Base-by-base conservation (phyloP, 805 yeast genomes). In the Ogataea methylovora region DNA sequence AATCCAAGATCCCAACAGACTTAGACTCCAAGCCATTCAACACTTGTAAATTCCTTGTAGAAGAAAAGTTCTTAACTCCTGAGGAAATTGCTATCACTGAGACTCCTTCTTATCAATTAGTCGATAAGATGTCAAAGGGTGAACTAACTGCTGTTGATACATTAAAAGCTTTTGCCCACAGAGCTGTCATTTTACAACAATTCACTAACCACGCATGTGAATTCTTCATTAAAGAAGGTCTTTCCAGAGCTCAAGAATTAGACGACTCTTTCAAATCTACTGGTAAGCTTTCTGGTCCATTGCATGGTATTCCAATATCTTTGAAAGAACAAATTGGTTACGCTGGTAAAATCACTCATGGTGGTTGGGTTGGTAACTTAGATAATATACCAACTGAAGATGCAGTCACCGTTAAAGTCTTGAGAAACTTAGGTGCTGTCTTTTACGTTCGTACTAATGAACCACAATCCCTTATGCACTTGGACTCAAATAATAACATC, bases 381-480 rank as follows among this genome's bases (percentile, higher is more conserved):
- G 70, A 67, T 34, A 61, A 70, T 44, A 56, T 73, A 14, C 61
- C 77, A 9, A 48, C 48, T 6, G 64, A 62, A 31, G 73, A 71
- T 45, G 67, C 76, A 7, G 56, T 58, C 22, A 67, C 75, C 10
- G 54, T 67, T n/a, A 63, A 69, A 40, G 61, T 69, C 14, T 52
- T 76, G 45, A 61, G 57, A 38, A 59, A 64, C 20, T 55, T 72
- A 32, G 83, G 84, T 30, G 82, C 81, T 23, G 73, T 78, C 15
- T 69, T 76, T 43, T 78, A 69, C 48, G 73, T 74, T 29, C 66
- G 86, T 52, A 78, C 87, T 8, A 70, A 75, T 37, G 74, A 78
- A 52, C 86, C 86, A 4, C 85, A 78, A 51, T 63, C 76, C 4
- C 58, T 79, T 51, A 79, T 79, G 86, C 84, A 79, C 45, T 58